Base-by-base conservation (phyloP, 768 basidiomycete species). In the Suillus subaureus region DNA sequence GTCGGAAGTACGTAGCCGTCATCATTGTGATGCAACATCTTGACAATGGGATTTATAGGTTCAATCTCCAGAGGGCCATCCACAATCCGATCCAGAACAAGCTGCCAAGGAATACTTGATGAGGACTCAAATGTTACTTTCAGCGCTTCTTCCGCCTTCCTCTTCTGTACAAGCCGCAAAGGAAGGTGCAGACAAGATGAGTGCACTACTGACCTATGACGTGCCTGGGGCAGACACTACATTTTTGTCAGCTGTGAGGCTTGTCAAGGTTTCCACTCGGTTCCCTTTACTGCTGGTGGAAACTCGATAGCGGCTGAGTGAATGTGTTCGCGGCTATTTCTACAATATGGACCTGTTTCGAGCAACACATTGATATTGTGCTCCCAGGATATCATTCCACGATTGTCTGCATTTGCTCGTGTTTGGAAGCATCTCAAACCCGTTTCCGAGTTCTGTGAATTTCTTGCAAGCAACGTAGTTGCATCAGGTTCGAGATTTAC, bases 201-300 rank as follows among this genome's bases (percentile, higher is more conserved):
- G 71, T n/a, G 70, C 75, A n/a, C 77, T 90, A 37, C 77, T 89
- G 65, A 81, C 79, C 37, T 81, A 83, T 65, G 89, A 89, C 6
- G 73, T 79, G 33, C 87, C 90, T 64, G 70, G 76, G 18, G 69
- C 79, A 45, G 87, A 89, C 58, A 80, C 85, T 66, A 80, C 83
- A 31, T 86, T 87, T 71, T 83, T 87, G 61, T 77, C 87, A 43
- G 84, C 87, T 35, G 72, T 92, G 51, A 85, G 89, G 45, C 74
- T 91, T 39, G 89, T 87, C 26, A 91, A 90, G 68, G 86, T 91
- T 21, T 87, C 88, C 47, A 82, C 90, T 51, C 83, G 93, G 64
- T 92, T 94, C 77, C 91, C 91, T 18, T 79, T 93, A 72, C 77
- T 94, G 55, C 81, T 93, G 64, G 81, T 91, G 64, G 89, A 85